Evolutionary conservation across 805 yeast species (phyloP).

Genomic region (Starmera quercuum): DNA sequence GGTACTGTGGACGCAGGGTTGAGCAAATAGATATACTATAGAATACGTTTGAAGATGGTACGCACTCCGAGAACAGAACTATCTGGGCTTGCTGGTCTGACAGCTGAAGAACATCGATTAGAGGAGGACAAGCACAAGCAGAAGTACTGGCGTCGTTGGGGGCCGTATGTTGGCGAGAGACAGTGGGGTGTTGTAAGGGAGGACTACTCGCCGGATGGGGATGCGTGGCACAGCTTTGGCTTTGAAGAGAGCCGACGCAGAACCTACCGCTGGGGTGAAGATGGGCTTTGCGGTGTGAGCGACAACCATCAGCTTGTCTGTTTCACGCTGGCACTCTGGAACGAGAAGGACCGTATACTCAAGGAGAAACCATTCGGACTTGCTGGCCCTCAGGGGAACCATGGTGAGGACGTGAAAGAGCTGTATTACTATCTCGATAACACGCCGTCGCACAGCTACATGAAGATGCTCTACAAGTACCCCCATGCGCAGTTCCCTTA

Average conservation of each 20-base stretch:
- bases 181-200: constrained; percentile 80
- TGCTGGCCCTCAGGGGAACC: constrained; percentile 91
- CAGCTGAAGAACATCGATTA: constrained; percentile 28
- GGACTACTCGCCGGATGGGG: constrained; percentile 79
- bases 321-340: constrained; percentile 84
- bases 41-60: constrained; percentile 7
- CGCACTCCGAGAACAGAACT: constrained; percentile 18
- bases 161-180: constrained; percentile 82
- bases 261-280: constrained; percentile 93
- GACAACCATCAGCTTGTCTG: constrained; percentile 77
- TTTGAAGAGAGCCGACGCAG: constrained; percentile 78
- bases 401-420: constrained; percentile 93
- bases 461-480: constrained; percentile 86
- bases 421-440: constrained; percentile 80
- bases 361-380: constrained; percentile 85
- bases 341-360: constrained; percentile 75
- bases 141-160: constrained; percentile 83
- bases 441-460: constrained; percentile 88
- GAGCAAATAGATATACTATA: too few relatives aligned
- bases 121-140: constrained; percentile 23
- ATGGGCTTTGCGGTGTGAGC: constrained; percentile 84
- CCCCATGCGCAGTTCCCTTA: constrained; percentile 87
- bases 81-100: constrained; percentile 20
- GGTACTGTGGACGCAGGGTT: too few relatives aligned
- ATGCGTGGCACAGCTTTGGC: constrained; percentile 86